Conservation (phyloP, 257 asterid species). For the Penstemon davidsonii region DNA sequence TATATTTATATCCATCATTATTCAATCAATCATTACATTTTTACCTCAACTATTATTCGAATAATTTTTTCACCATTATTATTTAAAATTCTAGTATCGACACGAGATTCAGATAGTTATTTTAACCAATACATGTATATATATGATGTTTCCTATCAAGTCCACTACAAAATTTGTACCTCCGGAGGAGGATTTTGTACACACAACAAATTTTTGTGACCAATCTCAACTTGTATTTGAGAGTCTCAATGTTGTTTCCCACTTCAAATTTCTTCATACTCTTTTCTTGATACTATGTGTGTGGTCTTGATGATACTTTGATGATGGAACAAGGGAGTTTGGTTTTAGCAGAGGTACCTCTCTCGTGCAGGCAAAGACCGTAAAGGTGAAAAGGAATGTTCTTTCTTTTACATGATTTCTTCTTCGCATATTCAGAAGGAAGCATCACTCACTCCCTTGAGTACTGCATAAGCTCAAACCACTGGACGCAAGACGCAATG, state of each 20-base stretch:
- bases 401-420: neutral
- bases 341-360: neutral
- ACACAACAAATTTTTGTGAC: neutral
- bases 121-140: no score
- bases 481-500: slow-evolving; percentile 44
- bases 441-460: slow-evolving; percentile 47
- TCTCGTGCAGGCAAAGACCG: neutral
- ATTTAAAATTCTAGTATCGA: no score
- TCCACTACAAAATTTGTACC: neutral
- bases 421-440: neutral
- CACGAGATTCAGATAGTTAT: no score
- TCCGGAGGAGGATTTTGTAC: neutral
- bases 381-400: neutral
- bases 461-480: slow-evolving; percentile 95
- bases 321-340: neutral
- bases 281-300: neutral
- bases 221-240: neutral
- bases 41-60: no score
- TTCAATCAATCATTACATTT: no score
- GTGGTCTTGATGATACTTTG: neutral
- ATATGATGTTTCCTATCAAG: no score
- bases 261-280: neutral
- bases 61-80: no score
- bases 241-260: neutral
- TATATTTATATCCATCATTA: no score